Conservation (phyloP, 2,329 filamentous ascomycete genomes). For the Ophiocordyceps camponoti-rufipedis region DNA sequence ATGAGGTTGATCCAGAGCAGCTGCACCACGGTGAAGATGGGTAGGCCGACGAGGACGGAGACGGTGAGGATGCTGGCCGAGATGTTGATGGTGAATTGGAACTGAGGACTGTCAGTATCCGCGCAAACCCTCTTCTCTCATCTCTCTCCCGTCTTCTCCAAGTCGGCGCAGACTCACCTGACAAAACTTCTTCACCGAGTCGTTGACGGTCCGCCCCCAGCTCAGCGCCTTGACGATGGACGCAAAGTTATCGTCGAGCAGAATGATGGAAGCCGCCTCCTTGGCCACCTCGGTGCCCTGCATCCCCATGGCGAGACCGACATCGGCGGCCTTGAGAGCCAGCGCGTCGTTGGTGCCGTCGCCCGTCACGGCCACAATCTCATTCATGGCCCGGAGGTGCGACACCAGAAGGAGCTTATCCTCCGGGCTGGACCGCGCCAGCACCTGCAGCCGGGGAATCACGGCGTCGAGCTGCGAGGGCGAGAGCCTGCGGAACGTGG, state of each 20-base stretch:
- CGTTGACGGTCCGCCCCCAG: slow-evolving; percentile 45
- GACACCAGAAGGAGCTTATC: slow-evolving; percentile 50
- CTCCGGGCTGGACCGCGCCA: slow-evolving; percentile 51
- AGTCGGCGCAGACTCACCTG: slow-evolving; percentile 18
- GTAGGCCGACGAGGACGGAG: slow-evolving; percentile 35
- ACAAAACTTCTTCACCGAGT: slow-evolving; percentile 45
- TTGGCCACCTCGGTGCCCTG: slow-evolving; percentile 49
- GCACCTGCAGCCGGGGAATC: slow-evolving; percentile 45
- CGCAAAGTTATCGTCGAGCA: slow-evolving; percentile 47
- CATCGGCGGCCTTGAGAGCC: slow-evolving; percentile 46
- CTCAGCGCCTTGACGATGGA: slow-evolving; percentile 44
- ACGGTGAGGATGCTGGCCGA: slow-evolving; percentile 47
- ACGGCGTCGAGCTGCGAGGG: slow-evolving; percentile 30
- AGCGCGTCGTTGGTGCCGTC: slow-evolving; percentile 51
- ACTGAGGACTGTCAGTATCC: slow-evolving; percentile 10
- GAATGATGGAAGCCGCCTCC: slow-evolving; percentile 46
- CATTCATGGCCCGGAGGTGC: slow-evolving; percentile 43
- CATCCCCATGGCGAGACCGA: slow-evolving; percentile 51
- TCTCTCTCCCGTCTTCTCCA: no score
- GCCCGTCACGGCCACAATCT: slow-evolving; percentile 48
- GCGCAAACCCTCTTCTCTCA: neutral
- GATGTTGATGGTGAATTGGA: slow-evolving; percentile 52
- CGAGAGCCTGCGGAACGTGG: slow-evolving; percentile 35
- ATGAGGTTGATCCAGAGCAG: slow-evolving; percentile 52
- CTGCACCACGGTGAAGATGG: slow-evolving; percentile 43